Evolutionary conservation across 768 basidiomycete genomes (phyloP).

Genomic region (Kondoa subrosea): DNA sequence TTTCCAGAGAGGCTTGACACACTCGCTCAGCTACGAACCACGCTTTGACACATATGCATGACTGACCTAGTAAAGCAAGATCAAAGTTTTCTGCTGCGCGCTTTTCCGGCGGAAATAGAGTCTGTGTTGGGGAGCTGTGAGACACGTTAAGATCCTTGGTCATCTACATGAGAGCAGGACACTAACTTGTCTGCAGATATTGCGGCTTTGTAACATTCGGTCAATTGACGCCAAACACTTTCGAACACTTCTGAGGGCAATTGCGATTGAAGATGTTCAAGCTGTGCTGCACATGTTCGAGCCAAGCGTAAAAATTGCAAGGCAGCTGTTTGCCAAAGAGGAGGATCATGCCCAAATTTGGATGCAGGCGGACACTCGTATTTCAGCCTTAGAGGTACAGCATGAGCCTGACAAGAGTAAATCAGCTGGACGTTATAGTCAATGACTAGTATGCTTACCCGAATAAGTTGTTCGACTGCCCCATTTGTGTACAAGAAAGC

Average conservation of each 20-base stretch:
- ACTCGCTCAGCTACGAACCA: neutral
- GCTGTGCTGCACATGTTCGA: neutral
- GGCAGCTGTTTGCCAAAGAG: conserved; percentile 92
- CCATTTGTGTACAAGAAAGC: conserved; percentile 57
- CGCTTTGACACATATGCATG: neutral
- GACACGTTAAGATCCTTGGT: conserved; percentile 42
- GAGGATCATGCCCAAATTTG: conserved; percentile 67
- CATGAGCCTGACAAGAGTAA: conserved; percentile 46
- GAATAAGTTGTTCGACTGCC: conserved; percentile 64
- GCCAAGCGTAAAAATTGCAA: conserved; percentile 56
- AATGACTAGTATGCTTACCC: conserved; percentile 38
- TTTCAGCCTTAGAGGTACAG: conserved; percentile 80
- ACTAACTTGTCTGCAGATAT: neutral
- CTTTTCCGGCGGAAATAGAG: conserved; percentile 41
- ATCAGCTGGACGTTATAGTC: neutral
- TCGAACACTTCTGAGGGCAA: neutral
- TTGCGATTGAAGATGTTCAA: neutral
- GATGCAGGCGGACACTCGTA: conserved; percentile 84
- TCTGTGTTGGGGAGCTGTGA: conserved; percentile 38
- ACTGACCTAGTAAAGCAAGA: conserved; percentile 48
- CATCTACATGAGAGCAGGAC: conserved; percentile 13
- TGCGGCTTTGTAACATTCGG: neutral
- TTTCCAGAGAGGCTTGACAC: conserved; percentile 43
- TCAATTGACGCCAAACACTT: neutral
- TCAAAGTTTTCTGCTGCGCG: conserved; percentile 73